phyloP scores from a whole-genome alignment of 2,329 filamentous ascomycete species.

The Ploettnerulaceae sp. region DNA sequence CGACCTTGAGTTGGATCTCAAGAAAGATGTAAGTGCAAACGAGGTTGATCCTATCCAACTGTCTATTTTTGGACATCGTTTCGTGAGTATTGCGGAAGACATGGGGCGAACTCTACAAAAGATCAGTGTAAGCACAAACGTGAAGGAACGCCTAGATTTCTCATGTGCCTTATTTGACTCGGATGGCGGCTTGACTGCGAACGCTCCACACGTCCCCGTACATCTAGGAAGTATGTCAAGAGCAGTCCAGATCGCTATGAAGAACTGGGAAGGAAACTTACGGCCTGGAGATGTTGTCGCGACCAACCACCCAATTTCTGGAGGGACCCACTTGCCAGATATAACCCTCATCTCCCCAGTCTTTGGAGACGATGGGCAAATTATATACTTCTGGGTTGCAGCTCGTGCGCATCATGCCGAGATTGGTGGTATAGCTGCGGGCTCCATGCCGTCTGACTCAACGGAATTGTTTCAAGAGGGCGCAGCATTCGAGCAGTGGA shows the following conservation, averaged over 20 bases:
- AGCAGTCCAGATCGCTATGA: too few relatives aligned
- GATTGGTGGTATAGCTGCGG: slow-evolving; percentile 76
- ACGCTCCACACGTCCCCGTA: slow-evolving; percentile 75
- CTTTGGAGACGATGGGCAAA: slow-evolving; percentile 58
- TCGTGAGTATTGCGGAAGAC: slow-evolving; percentile 82
- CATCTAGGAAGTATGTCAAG: slow-evolving; percentile 79
- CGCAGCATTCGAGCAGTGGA: slow-evolving; percentile 56
- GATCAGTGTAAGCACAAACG: slow-evolving; percentile 74
- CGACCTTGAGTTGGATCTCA: slow-evolving; percentile 54
- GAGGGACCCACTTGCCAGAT: slow-evolving; percentile 78
- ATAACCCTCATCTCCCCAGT: slow-evolving; percentile 78
- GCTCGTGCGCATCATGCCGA: slow-evolving; percentile 71
- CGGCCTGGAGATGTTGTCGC: slow-evolving; percentile 78
- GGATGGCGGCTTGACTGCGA: slow-evolving; percentile 70
- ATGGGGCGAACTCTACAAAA: slow-evolving; percentile 78
- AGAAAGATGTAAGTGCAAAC: slow-evolving; percentile 34
- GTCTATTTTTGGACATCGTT: slow-evolving; percentile 74
- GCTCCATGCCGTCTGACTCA: slow-evolving; percentile 75
- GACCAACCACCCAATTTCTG: slow-evolving; percentile 79
- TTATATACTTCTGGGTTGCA: slow-evolving; percentile 78
- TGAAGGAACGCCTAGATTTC: slow-evolving; percentile 78
- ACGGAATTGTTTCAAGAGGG: slow-evolving; percentile 62
- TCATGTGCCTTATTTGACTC: slow-evolving; percentile 78
- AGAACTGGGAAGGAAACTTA: slow-evolving; percentile 74
- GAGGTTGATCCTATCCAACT: slow-evolving; percentile 72